Base-by-base conservation (phyloP, 768 basidiomycete species). In the Leucocoprinus birnbaumii region DNA sequence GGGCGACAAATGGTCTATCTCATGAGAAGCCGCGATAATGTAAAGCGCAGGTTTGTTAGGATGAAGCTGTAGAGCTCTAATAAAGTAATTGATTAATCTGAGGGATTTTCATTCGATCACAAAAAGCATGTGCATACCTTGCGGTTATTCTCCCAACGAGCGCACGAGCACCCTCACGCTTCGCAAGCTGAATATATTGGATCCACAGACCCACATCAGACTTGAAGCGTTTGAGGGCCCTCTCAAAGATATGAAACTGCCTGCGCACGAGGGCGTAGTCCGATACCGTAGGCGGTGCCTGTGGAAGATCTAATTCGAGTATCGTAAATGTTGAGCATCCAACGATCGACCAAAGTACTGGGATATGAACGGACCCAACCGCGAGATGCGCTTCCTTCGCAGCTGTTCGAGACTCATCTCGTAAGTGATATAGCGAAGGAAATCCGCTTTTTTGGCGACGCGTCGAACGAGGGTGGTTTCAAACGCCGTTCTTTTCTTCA, bases 181-280 rank as follows among this genome's bases (percentile, higher is more conserved):
- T 87, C 1, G 93, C 94, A 19, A 92, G 78, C 55, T 91, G 79
- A 46, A 95, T 85, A 65, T 96, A 97, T 60, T 94, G 87, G 46
- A 90, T 73, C 94, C 94, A 98, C 8, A 95, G 78, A 3, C 79
- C 85, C 4, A 96, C 77, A 66, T 98, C 94, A 9, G 80, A 80
- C 62, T 91, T 92, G 80, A 98, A 97, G 64, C 87, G 89, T 66
- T 82, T 86, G 19, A 94, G 76, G 1, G 91, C 94, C 18, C 94
- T 84, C 68, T 96, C 92, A 61, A 96, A 93, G 55, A 96, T 92
- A 58, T 91, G 87, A 66, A 92, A 87, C 63, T 93, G 89, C 61
- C 94, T 71, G 57, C 88, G 81, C 25, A 91, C 88, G 51, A 97
- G 80, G 3, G 92, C 88, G 62, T 89, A 92, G 69, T 91, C 89